These are phyloP conservation scores for Athelia psychrophila DNA, from an alignment of 1,284 basidiomycete genomes.

Conservation along the genomic window DNA sequence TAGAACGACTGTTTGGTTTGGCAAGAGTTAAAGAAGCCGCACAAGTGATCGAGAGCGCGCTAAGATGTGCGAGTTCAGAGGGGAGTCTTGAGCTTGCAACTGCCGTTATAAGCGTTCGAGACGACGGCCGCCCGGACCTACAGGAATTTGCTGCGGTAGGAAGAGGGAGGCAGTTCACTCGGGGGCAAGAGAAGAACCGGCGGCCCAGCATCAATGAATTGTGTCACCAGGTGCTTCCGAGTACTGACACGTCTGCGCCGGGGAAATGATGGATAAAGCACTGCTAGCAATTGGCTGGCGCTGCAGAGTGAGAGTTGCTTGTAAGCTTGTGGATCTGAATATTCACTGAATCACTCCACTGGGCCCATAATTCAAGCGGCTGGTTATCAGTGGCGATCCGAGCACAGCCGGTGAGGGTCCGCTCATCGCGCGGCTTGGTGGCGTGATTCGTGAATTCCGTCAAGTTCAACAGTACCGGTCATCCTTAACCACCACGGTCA, in stretches of 20 bases:
- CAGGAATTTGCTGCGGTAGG: neutral
- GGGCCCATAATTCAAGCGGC: no score
- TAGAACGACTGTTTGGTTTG: neutral
- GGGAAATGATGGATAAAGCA: neutral
- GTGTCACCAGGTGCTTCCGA: neutral
- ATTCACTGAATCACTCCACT: no score
- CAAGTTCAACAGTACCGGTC: no score
- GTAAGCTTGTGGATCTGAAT: no score
- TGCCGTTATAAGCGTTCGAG: neutral
- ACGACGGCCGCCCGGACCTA: neutral
- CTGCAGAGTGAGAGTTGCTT: neutral
- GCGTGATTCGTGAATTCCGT: no score
- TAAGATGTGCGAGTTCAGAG: neutral
- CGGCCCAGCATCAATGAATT: neutral
- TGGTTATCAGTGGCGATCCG: no score
- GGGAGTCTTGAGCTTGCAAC: neutral
- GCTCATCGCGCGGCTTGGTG: no score
- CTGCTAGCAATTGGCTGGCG: neutral
- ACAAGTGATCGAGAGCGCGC: neutral
- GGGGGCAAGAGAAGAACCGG: neutral
- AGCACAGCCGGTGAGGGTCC: no score
- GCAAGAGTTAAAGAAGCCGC: slow-evolving; percentile 1
- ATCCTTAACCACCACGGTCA: no score
- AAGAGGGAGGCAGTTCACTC: neutral
- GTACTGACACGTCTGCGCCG: neutral